Percentiles rank a stretch among this genome's conserved stretches.
These are phyloP conservation scores for Neoboletus brunneissimus DNA, from an alignment of 768 basidiomycete species.

Conservation along the genomic window DNA sequence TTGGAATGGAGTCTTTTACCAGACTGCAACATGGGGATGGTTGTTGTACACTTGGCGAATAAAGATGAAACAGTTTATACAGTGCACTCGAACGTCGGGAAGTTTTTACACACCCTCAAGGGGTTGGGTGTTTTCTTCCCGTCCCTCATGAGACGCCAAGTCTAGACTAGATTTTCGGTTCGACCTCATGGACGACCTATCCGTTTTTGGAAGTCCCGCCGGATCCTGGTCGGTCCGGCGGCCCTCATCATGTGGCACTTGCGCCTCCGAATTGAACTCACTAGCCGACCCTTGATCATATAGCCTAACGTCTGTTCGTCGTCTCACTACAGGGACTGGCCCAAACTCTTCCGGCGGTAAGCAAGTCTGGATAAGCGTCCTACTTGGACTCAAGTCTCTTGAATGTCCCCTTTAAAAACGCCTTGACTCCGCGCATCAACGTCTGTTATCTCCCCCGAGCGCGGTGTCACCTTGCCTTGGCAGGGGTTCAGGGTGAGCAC, in stretches of 20 bases:
- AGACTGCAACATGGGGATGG: background rate
- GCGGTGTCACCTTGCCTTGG: background rate
- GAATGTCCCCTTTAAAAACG: background rate
- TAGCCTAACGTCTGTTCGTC: background rate
- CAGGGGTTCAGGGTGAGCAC: background rate
- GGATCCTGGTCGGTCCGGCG: background rate
- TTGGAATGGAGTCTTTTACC: background rate
- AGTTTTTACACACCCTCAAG: background rate
- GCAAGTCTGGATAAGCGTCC: background rate
- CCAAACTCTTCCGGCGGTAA: background rate
- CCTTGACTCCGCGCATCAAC: background rate
- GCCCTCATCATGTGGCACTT: too few relatives aligned
- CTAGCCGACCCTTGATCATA: background rate
- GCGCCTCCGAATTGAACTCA: too few relatives aligned
- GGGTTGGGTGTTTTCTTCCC: background rate
- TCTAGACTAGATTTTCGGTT: background rate
- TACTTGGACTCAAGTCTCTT: background rate
- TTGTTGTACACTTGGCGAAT: background rate
- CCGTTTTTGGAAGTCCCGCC: constrained; percentile 7
- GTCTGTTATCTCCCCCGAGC: background rate
- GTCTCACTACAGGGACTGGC: background rate
- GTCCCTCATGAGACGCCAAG: background rate
- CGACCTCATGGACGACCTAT: background rate
- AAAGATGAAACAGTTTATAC: background rate
- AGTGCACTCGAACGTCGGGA: background rate